phyloP scores from a whole-genome alignment of 1,139 yeast genomes.

The Lodderomyces parapsilosis region DNA sequence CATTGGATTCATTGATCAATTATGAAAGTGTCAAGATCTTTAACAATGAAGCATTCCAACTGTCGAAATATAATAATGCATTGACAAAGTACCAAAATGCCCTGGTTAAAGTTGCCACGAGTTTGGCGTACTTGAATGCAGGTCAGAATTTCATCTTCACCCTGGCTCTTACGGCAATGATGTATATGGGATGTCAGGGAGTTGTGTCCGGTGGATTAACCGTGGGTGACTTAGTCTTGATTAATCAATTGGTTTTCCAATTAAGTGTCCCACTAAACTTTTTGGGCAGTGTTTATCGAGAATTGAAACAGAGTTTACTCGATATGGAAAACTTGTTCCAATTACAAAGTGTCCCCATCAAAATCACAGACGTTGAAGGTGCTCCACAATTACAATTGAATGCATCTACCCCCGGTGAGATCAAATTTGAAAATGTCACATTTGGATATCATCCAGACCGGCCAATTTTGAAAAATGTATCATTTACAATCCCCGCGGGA shows the following conservation, averaged over 20 bases:
- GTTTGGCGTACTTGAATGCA: constrained; percentile 83
- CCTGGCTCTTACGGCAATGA: constrained; percentile 90
- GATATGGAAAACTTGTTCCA: constrained; percentile 93
- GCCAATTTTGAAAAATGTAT: constrained; percentile 77
- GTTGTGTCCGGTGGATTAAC: constrained; percentile 78
- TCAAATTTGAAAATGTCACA: constrained; percentile 84
- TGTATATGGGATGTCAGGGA: constrained; percentile 98
- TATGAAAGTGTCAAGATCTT: constrained; percentile 94
- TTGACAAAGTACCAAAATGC: constrained; percentile 75
- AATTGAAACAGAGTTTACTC: constrained; percentile 83
- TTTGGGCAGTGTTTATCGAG: constrained; percentile 92
- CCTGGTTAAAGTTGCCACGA: constrained; percentile 86
- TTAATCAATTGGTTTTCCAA: constrained; percentile 94
- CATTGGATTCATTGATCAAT: constrained; percentile 89
- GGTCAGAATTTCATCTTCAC: constrained; percentile 95
- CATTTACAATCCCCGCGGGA: constrained; percentile 89
- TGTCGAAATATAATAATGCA: constrained; percentile 77
- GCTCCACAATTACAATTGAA: constrained; percentile 59
- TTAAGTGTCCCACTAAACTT: constrained; percentile 91
- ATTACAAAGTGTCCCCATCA: constrained; percentile 71
- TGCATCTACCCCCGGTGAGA: constrained; percentile 58
- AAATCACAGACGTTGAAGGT: constrained; percentile 59
- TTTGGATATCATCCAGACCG: constrained; percentile 91
- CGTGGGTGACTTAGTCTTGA: constrained; percentile 95
- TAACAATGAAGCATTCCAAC: constrained; percentile 82